Conservation (phyloP, 1,284 basidiomycete genomes). For the Stygiomarasmius scandens region DNA sequence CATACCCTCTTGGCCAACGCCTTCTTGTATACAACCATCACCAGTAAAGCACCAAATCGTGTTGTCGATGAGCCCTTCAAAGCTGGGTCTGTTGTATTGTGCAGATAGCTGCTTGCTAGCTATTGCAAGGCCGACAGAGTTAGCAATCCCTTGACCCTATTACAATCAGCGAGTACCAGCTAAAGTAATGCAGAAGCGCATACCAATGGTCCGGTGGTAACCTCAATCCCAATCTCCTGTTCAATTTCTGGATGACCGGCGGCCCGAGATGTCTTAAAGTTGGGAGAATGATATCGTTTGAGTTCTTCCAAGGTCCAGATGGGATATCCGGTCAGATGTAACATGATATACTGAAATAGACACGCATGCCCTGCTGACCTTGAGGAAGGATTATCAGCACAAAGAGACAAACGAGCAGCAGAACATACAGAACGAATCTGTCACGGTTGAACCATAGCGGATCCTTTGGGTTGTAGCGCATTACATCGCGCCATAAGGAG, state of each 20-base stretch:
- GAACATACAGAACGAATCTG: constrained; percentile 49
- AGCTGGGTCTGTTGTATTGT: constrained; percentile 71
- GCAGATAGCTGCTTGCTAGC: constrained; percentile 73
- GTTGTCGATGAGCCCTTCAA: constrained; percentile 64
- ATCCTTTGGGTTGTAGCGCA: constrained; percentile 19
- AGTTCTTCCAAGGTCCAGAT: constrained; percentile 57
- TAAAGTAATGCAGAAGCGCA: not conserved
- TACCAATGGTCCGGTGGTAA: constrained; percentile 65
- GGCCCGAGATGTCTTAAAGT: constrained; percentile 20
- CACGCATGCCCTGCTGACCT: constrained; percentile 50
- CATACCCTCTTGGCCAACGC: constrained; percentile 63
- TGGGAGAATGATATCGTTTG: constrained; percentile 54
- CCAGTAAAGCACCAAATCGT: constrained; percentile 74
- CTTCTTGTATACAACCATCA: constrained; percentile 79
- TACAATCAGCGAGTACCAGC: not conserved
- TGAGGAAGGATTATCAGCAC: not conserved
- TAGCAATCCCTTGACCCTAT: constrained; percentile 70
- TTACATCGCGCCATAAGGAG: constrained; percentile 17
- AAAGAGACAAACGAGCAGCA: not conserved
- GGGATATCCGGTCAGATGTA: constrained; percentile 64
- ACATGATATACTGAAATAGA: constrained; percentile 62
- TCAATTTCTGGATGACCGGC: constrained; percentile 14
- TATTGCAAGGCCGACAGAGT: constrained; percentile 75
- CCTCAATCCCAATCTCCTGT: constrained; percentile 27
- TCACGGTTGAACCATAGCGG: constrained; percentile 44